These are phyloP conservation scores for Cylindricascospora bacillispora DNA, from an alignment of 1,139 yeast species.

Conservation along the genomic window DNA sequence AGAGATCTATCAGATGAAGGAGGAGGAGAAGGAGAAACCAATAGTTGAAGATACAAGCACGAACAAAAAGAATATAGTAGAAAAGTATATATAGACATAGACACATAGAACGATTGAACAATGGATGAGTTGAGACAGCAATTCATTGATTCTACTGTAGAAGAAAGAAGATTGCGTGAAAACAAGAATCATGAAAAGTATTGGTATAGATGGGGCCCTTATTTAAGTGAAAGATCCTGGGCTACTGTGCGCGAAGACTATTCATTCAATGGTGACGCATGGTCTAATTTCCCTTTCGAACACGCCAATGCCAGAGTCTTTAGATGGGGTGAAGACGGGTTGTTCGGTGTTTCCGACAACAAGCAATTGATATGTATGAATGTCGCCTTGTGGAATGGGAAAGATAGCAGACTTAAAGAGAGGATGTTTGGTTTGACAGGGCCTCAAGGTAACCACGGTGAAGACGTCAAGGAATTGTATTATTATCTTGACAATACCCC, in stretches of 20 bases:
- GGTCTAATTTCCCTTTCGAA: conserved; percentile 85
- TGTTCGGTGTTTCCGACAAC: conserved; percentile 83
- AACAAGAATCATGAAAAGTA: conserved; percentile 46
- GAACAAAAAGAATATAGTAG: too few species aligned
- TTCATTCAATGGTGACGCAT: conserved; percentile 78
- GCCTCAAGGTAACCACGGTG: conserved; percentile 92
- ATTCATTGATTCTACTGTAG: conserved; percentile 35
- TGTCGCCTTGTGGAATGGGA: conserved; percentile 85
- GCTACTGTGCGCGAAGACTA: conserved; percentile 89
- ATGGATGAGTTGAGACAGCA: conserved; percentile 17
- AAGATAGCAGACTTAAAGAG: conserved; percentile 79
- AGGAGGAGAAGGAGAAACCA: too few species aligned
- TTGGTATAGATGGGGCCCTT: conserved; percentile 92
- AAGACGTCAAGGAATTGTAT: conserved; percentile 83
- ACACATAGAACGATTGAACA: too few species aligned
- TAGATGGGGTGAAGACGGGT: conserved; percentile 96
- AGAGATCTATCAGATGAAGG: too few species aligned
- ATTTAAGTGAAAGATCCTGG: conserved; percentile 87
- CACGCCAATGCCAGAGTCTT: conserved; percentile 74
- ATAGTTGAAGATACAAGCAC: too few species aligned
- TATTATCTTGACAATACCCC: conserved; percentile 86
- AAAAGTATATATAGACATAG: too few species aligned
- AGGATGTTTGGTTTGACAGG: conserved; percentile 84
- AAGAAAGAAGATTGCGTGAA: conserved; percentile 55
- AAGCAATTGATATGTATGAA: conserved; percentile 69